A percentile compares a stretch with the other conserved stretches of the same genome.
Conservation (phyloP, 257 asterid species). For the Marsdenia floribunda region DNA sequence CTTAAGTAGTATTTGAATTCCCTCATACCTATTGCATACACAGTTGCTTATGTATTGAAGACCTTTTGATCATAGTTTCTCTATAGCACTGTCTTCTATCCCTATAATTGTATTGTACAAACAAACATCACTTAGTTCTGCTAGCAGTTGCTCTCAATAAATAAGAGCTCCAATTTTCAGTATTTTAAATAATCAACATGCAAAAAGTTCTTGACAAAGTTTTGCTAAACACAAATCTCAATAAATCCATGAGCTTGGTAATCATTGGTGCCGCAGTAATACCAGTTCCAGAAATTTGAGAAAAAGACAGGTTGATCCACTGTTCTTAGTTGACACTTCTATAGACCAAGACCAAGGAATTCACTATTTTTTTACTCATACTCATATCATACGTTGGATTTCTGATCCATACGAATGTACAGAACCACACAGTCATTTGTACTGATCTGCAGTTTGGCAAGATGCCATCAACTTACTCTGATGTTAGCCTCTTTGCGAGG, state of each 20-base stretch:
- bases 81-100: neutral
- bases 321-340: neutral
- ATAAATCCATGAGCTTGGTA: neutral
- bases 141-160: neutral
- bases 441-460: neutral
- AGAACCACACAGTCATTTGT: neutral
- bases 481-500: slow-evolving; percentile 83
- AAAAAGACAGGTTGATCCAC: neutral
- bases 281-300: neutral
- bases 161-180: neutral
- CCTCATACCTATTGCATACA: neutral
- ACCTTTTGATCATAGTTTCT: neutral
- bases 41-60: neutral
- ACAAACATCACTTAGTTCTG: neutral
- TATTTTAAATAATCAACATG: neutral
- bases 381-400: neutral
- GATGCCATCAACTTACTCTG: slow-evolving; percentile 46
- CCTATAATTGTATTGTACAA: neutral
- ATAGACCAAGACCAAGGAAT: neutral
- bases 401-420: neutral
- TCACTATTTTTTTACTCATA: neutral
- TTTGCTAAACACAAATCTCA: neutral
- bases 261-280: neutral
- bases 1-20: neutral
- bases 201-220: neutral